A percentile compares a stretch with the other conserved stretches of the same genome.
These are phyloP conservation scores for Phytopythium oedochilum DNA, from an alignment of 352 stramenopile genomes.

Conservation along the genomic window DNA sequence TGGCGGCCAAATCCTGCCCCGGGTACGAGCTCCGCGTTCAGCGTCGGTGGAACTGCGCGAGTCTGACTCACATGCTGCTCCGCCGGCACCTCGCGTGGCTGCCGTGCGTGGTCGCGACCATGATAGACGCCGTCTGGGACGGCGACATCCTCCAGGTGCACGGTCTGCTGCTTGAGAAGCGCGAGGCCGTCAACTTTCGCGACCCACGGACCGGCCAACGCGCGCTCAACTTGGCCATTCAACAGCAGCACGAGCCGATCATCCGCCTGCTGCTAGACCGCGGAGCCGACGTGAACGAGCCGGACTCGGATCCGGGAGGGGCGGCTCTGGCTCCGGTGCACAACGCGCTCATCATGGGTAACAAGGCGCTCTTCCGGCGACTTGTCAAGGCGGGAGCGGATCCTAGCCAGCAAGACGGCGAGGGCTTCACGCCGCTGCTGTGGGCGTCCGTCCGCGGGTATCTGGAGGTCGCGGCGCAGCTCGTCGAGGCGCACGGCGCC, in stretches of 20 bases:
- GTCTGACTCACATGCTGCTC: slow-evolving; percentile 35
- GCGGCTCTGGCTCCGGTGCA: slow-evolving; percentile 61
- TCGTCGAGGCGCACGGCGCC: slow-evolving; percentile 47
- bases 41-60: slow-evolving; percentile 46
- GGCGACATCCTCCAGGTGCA: slow-evolving; percentile 74
- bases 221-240: slow-evolving; percentile 68
- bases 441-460: slow-evolving; percentile 69
- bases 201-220: slow-evolving; percentile 49
- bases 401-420: slow-evolving; percentile 44
- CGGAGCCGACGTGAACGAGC: slow-evolving; percentile 55
- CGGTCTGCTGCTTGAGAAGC: slow-evolving; percentile 39
- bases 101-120: slow-evolving; percentile 49
- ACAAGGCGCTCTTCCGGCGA: slow-evolving; percentile 63
- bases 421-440: slow-evolving; percentile 58
- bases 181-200: slow-evolving; percentile 43
- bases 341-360: slow-evolving; percentile 78
- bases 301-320: slow-evolving; percentile 30
- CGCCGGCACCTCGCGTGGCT: slow-evolving; percentile 65
- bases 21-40: slow-evolving; percentile 59
- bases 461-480: slow-evolving; percentile 65
- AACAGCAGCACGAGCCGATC: slow-evolving; percentile 74
- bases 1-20: slow-evolving; percentile 51
- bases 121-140: slow-evolving; percentile 70
- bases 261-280: slow-evolving; percentile 64
- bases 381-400: slow-evolving; percentile 54